phyloP scores from a whole-genome alignment of 2,329 filamentous ascomycete genomes.

The Hymenoscyphus salicellus region DNA sequence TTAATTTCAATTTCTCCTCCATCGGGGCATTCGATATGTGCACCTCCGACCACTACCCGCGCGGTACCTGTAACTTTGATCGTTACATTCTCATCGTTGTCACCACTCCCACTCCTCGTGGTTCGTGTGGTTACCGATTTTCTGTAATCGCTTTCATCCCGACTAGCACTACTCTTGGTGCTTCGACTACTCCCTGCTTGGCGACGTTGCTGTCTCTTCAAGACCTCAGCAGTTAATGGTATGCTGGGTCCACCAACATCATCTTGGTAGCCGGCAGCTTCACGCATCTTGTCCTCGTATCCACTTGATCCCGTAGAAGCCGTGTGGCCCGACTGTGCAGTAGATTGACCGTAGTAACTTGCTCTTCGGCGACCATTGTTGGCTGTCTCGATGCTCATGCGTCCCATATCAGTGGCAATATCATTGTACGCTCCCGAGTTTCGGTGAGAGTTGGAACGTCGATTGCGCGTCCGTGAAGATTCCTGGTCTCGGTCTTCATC shows the following conservation, averaged over 20 bases:
- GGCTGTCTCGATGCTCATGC: conserved; percentile 26
- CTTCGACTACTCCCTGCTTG: conserved; percentile 48
- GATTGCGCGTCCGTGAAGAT: neutral
- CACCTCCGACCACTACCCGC: conserved; percentile 54
- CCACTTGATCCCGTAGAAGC: conserved; percentile 27
- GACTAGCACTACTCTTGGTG: conserved; percentile 58
- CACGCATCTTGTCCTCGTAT: conserved; percentile 45
- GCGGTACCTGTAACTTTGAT: conserved; percentile 58
- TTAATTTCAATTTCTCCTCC: conserved; percentile 60
- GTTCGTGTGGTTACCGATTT: conserved; percentile 61
- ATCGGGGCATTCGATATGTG: conserved; percentile 57
- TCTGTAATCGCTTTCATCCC: conserved; percentile 61
- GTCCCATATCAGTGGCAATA: conserved; percentile 14
- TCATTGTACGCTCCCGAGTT: neutral
- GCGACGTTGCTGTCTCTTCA: conserved; percentile 47
- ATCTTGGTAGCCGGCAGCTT: conserved; percentile 52
- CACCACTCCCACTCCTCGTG: conserved; percentile 47
- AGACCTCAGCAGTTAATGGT: conserved; percentile 54
- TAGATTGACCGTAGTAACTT: conserved; percentile 31
- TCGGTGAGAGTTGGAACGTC: neutral
- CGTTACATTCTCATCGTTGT: conserved; percentile 57
- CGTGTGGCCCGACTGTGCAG: conserved; percentile 5
- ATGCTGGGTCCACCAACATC: conserved; percentile 46
- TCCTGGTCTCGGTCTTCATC: neutral
- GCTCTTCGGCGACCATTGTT: conserved; percentile 33